Base-by-base conservation (phyloP, 2,329 filamentous ascomycete genomes). In the Chaetomium globosum region DNA sequence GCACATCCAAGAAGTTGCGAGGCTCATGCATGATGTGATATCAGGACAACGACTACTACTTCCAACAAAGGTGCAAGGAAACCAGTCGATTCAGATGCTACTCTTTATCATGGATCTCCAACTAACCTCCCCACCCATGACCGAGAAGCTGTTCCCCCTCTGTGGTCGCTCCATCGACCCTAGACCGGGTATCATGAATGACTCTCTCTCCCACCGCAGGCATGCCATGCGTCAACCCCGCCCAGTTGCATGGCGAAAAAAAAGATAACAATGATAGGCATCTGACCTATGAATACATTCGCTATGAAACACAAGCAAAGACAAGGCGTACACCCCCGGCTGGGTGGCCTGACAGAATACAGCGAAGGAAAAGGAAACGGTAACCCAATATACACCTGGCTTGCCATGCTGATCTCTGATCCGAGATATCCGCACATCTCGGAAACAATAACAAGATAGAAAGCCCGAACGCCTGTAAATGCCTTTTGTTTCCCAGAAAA, bases 391-490 rank as follows among this genome's bases (percentile, higher is more conserved):
- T 67, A 66, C 67, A 65, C 67, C 65, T 54, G 59, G 63, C 52
- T 67, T 51, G 59, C 64, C 56, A 70, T 64, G 63, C 67, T 66
- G 55, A 62, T 56, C 52, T 59, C 57, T 66, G 53, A 21, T 59
- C 67, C 59, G 33, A 66, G 66, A 63, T 52, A 61, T 61, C 64
- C 51, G 28, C 33, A 59, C 36, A 57, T 36, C 28, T 60, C 46
- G 43, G 52, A 43, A 51, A n/a, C 60, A 52, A 61, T 28, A 51
- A 21, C 61, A 49, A 61, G 6, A 63, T 43, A 39, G 31, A 43
- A 33, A 49, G 8, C 59, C 26, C 54, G 30, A 72, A 74, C 72
- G 71, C 72, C 71, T 64, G 67, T 60, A 71, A 71, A 74, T 73
- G 71, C 72, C 67, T 66, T 68, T 68, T 51, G 68, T 66, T 64